Base-by-base conservation (phyloP, 139 green algal species). In the Edaphochlamys debaryana region DNA sequence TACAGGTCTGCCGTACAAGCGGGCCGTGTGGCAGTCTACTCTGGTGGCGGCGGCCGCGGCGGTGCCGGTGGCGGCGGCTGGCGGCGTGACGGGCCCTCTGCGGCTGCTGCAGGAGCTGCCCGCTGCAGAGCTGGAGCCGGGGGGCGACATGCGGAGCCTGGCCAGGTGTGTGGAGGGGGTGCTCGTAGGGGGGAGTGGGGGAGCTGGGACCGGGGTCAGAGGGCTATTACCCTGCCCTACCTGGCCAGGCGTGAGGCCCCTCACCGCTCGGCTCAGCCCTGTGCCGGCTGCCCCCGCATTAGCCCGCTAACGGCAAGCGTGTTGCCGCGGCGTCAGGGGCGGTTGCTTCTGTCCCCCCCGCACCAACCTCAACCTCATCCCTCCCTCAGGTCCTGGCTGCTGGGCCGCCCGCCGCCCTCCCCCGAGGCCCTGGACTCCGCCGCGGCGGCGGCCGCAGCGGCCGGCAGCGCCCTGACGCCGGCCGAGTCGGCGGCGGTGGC, bases 101-200 rank as follows among this genome's bases (percentile, higher is more conserved):
- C 42, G 76, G 76, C 45, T 82, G 76, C 60, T 82, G 60, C 32
- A 22, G 63, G 76, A 82, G 60, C 76, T 82, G 42, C 76, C 76
- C 34, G 62, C 42, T 9, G 41, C 42, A 23, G 36, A 62, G 37
- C 45, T 82, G 76, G 42, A 82, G 76, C 76, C 62, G 30, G 63
- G 76, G 30, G 63, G 76, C n/a, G 76, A 82, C 42, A 32, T 82
- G 76, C 62, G 76, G 22, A 34, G 5, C 32, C n/a, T 34, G 34
- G 76, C 64, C 20, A 50, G 76, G 74, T 81, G 42, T 0, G 71
- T 52, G n/a, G 34, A 17, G 38, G 11, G 66, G 66, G 3, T 42
- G 32, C 36, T n/a, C n/a, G n/a, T n/a, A n/a, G n/a, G n/a, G n/a
- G n/a, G n/a, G n/a, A n/a, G n/a, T n/a, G n/a, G n/a, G n/a, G n/a